A percentile compares a stretch with the other conserved stretches of the same genome.
Conservation (phyloP, 306 rosid species). For the Prunus kanzakura region DNA sequence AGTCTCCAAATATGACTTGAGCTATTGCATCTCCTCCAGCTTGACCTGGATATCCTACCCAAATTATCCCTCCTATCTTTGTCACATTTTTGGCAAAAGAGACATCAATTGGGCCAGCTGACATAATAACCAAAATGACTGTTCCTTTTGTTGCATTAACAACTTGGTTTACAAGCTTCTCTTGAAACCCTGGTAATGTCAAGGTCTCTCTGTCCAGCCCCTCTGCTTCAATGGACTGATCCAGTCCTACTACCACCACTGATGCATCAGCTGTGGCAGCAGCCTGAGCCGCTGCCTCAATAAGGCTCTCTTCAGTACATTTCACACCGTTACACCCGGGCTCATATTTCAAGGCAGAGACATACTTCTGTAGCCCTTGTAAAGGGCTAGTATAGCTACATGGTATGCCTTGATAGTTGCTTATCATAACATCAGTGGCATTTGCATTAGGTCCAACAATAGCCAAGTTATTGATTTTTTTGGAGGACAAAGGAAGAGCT, state of each 20-base stretch:
- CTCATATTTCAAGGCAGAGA: conserved; percentile 36
- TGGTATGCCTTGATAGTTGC: conserved; percentile 66
- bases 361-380: conserved; percentile 54
- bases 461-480: conserved; percentile 30
- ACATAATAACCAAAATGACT: conserved; percentile 62
- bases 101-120: conserved; percentile 72
- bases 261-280: conserved; percentile 50
- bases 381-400: conserved; percentile 60
- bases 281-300: conserved; percentile 45
- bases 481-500: conserved; percentile 49
- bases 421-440: conserved; percentile 63
- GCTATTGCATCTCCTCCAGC: conserved; percentile 73
- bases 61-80: conserved; percentile 52
- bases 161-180: conserved; percentile 59
- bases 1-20: conserved; percentile 69
- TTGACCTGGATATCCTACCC: conserved; percentile 84
- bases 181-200: conserved; percentile 77
- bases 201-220: conserved; percentile 63
- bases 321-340: conserved; percentile 51
- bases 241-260: conserved; percentile 63
- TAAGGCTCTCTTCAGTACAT: conserved; percentile 50
- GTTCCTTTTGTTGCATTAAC: conserved; percentile 49
- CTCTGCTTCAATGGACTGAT: conserved; percentile 73
- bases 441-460: conserved; percentile 72
- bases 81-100: conserved; percentile 48